phyloP scores from a whole-genome alignment of 257 asterid genomes.

The Fraxinus quadrangulata region DNA sequence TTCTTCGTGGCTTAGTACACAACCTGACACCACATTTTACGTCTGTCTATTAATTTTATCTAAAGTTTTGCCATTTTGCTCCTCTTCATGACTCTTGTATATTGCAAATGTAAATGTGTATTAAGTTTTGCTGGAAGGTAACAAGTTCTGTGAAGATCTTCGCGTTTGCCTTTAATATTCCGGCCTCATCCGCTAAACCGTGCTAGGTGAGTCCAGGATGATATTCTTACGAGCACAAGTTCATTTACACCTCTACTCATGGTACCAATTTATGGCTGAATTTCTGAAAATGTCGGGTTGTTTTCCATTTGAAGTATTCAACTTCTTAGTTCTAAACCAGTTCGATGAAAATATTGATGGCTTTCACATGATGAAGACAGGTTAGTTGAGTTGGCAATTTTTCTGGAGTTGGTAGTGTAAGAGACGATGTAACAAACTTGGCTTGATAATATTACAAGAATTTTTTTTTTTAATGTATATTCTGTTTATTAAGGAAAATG shows the following conservation, averaged over 20 bases:
- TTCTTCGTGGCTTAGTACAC: conserved; percentile 73
- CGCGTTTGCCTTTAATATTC: no score
- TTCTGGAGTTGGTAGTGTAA: no score
- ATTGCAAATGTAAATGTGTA: background rate
- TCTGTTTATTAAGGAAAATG: background rate
- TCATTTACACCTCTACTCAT: background rate
- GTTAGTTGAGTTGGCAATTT: no score
- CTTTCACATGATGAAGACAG: background rate
- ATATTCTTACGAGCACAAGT: no score
- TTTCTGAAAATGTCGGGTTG: no score
- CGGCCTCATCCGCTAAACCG: background rate
- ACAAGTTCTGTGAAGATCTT: background rate
- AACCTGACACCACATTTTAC: background rate
- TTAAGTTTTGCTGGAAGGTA: background rate
- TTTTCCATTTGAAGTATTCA: no score
- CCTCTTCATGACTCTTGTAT: conserved; percentile 14
- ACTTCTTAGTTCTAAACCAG: no score
- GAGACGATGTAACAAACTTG: background rate
- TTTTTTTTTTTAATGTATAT: no score
- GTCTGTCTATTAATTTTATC: background rate
- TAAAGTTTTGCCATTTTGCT: background rate
- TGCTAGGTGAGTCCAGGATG: no score
- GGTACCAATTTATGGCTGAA: background rate
- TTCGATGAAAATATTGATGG: no score
- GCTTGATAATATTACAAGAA: background rate